Percentiles rank a stretch among this genome's conserved stretches.
These are phyloP conservation scores for Citropsis articulata DNA, from an alignment of 345 rosid genomes.

Conservation along the genomic window DNA sequence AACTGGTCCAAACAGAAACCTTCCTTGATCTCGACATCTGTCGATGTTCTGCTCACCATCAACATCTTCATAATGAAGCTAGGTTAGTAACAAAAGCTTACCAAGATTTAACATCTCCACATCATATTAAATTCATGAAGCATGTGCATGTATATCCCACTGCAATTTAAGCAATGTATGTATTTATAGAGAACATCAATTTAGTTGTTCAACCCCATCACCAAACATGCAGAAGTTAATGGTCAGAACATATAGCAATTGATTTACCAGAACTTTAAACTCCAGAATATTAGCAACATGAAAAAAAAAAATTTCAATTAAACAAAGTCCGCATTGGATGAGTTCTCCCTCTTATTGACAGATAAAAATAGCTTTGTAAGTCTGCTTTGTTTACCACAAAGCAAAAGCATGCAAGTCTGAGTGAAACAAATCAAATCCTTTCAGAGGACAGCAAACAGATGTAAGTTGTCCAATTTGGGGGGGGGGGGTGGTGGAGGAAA, in stretches of 20 bases:
- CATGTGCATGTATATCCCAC: not conserved
- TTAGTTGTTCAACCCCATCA: not conserved
- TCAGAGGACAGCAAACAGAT: not conserved
- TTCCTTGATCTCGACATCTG: conserved; percentile 23
- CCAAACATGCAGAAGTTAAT: not conserved
- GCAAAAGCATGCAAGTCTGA: not conserved
- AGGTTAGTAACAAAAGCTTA: conserved; percentile 16
- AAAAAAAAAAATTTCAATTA: not conserved
- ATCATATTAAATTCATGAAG: not conserved
- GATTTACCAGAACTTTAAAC: not conserved
- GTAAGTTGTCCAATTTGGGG: not conserved
- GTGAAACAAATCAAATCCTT: not conserved
- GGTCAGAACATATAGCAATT: not conserved
- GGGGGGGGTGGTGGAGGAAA: no score
- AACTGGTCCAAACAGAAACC: conserved; percentile 10
- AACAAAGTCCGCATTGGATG: not conserved
- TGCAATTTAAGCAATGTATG: not conserved
- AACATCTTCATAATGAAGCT: conserved; percentile 22
- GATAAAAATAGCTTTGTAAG: not conserved
- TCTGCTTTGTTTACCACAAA: not conserved
- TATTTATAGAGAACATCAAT: not conserved
- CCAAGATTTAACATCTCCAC: not conserved
- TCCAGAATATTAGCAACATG: not conserved
- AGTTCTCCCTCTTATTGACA: not conserved
- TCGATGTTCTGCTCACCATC: conserved; percentile 21